Evolutionary conservation across 2,329 filamentous ascomycete genomes (phyloP).

Genomic region (Chaetomium olivaceum): DNA sequence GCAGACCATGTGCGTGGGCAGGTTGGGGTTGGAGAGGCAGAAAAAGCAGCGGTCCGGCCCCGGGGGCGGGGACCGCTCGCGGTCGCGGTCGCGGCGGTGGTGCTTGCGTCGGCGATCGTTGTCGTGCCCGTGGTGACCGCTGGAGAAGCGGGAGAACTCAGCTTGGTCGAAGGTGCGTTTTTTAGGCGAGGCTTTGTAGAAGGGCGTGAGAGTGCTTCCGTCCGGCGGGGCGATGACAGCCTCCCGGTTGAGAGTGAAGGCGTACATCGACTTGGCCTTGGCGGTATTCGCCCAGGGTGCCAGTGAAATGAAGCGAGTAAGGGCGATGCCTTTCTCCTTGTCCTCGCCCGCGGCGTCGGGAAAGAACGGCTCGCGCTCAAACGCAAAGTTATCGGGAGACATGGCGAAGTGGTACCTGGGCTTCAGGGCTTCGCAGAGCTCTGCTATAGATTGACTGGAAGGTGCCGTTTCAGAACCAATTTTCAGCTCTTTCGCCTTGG

Average conservation of each 20-base stretch:
- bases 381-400: slow-evolving; percentile 68
- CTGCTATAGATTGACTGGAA: slow-evolving; percentile 68
- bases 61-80: slow-evolving; percentile 56
- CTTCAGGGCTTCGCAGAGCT: slow-evolving; percentile 75
- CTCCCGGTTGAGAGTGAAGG: slow-evolving; percentile 70
- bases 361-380: slow-evolving; percentile 91
- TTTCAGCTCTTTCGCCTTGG: slow-evolving; percentile 59
- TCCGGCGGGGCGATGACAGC: slow-evolving; percentile 60
- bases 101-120: slow-evolving; percentile 44
- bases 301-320: slow-evolving; percentile 90
- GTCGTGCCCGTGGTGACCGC: slow-evolving; percentile 43
- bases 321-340: slow-evolving; percentile 49
- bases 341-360: slow-evolving; percentile 54
- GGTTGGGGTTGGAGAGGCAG: slow-evolving; percentile 83
- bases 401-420: slow-evolving; percentile 89
- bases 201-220: slow-evolving; percentile 76
- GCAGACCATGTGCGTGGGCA: slow-evolving; percentile 84
- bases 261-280: slow-evolving; percentile 81
- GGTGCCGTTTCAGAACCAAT: slow-evolving; percentile 53
- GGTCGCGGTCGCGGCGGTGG: slow-evolving; percentile 28
- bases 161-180: slow-evolving; percentile 59
- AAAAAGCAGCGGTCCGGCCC: slow-evolving; percentile 88
- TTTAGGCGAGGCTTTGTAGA: slow-evolving; percentile 50
- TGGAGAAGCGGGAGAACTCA: slow-evolving; percentile 57
- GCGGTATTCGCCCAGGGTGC: slow-evolving; percentile 72